Percentiles rank a stretch among this genome's conserved stretches.
phyloP scores from a whole-genome alignment of 805 yeast genomes.

The Myxozyma geophila region DNA sequence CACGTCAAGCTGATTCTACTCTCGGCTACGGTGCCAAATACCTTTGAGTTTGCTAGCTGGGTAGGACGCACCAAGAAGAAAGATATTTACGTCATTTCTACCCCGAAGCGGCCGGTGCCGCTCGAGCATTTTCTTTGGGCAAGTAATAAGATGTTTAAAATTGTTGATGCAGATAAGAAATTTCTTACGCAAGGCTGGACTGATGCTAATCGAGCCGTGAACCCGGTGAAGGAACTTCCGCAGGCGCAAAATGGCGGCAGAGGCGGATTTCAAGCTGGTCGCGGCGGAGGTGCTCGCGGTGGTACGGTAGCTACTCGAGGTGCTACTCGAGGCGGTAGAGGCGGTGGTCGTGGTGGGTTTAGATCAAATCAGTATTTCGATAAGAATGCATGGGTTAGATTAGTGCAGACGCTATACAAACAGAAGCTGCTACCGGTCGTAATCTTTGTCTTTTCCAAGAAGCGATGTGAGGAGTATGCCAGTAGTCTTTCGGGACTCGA shows the following conservation, averaged over 20 bases:
- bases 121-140: constrained; percentile 87
- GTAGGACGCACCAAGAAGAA: constrained; percentile 96
- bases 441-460: constrained; percentile 89
- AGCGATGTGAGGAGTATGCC: constrained; percentile 92
- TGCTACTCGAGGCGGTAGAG: constrained; percentile 42
- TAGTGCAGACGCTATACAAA: constrained; percentile 71
- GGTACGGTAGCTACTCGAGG: constrained; percentile 49
- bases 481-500: constrained; percentile 73
- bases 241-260: constrained; percentile 48
- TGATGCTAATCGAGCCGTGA: constrained; percentile 43
- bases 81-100: constrained; percentile 93
- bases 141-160: constrained; percentile 69
- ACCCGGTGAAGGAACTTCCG: constrained; percentile 43
- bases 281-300: constrained; percentile 45
- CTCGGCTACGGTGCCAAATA: constrained; percentile 98
- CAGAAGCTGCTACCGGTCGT: constrained; percentile 87
- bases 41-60: constrained; percentile 98
- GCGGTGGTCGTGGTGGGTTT: constrained; percentile 35
- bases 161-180: constrained; percentile 72
- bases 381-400: constrained; percentile 74
- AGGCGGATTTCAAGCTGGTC: constrained; percentile 46
- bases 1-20: constrained; percentile 89
- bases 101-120: constrained; percentile 97
- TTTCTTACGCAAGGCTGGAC: constrained; percentile 61
- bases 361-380: constrained; percentile 64